phyloP scores from a whole-genome alignment of 106 monocot genomes.

The Platanthera zijinensis region DNA sequence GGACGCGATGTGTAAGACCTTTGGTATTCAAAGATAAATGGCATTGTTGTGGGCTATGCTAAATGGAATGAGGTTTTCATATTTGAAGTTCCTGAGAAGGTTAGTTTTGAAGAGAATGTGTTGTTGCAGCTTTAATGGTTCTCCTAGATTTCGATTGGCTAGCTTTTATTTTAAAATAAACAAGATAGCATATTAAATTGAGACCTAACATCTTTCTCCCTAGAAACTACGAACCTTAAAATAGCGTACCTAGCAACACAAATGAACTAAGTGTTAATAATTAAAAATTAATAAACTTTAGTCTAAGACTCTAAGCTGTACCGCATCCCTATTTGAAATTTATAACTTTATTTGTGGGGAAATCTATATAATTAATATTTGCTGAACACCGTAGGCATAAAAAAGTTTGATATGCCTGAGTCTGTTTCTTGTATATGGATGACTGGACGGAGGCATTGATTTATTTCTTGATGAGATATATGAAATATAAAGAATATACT shows the following conservation, averaged over 20 bases:
- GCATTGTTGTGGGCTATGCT: slow-evolving; percentile 26
- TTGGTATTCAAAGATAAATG: slow-evolving; percentile 29
- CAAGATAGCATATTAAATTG: neutral
- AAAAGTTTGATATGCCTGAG: neutral
- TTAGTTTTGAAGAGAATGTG: neutral
- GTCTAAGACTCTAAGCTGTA: neutral
- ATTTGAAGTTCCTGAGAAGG: slow-evolving; percentile 94
- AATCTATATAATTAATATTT: neutral
- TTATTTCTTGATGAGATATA: too few relatives aligned
- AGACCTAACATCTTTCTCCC: neutral
- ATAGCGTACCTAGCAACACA: neutral
- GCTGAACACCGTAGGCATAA: neutral
- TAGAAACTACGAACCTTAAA: neutral
- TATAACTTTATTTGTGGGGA: too few relatives aligned
- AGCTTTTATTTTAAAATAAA: neutral
- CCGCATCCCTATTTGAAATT: neutral
- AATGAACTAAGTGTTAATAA: neutral
- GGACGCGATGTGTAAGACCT: slow-evolving; percentile 77
- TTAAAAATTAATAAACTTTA: neutral
- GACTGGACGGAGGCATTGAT: neutral
- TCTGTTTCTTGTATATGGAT: neutral
- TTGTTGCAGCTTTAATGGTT: neutral
- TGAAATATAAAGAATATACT: too few relatives aligned
- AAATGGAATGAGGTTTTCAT: slow-evolving; percentile 98
- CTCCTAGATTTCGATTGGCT: neutral